Percentiles rank a stretch among this genome's conserved stretches.
phyloP scores from a whole-genome alignment of 352 stramenopile genomes.

The Phytophthora sojae region DNA sequence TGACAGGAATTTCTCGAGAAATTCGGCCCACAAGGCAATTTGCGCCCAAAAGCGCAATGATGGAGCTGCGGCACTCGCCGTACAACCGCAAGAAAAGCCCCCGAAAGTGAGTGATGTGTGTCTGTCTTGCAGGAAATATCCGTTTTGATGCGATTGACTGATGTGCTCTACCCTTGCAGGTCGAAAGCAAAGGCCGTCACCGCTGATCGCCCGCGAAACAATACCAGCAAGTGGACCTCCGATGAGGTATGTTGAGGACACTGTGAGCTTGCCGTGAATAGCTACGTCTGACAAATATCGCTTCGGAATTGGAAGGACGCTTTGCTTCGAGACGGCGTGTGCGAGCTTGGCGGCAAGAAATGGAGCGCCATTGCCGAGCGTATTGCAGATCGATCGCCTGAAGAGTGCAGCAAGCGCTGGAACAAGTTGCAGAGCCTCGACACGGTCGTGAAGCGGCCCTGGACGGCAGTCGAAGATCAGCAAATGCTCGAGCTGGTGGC shows the following conservation, averaged over 20 bases:
- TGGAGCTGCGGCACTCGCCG: slow-evolving; percentile 37
- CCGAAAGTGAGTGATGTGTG: slow-evolving; percentile 42
- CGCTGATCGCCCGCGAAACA: background rate
- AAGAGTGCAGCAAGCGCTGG: slow-evolving; percentile 75
- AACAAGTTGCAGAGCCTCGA: slow-evolving; percentile 74
- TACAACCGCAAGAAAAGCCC: slow-evolving; percentile 40
- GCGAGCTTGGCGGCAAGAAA: slow-evolving; percentile 79
- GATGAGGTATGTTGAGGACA: slow-evolving; percentile 45
- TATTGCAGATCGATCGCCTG: slow-evolving; percentile 52
- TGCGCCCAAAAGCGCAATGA: slow-evolving; percentile 19
- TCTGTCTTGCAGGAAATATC: background rate
- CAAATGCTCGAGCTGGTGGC: slow-evolving; percentile 69
- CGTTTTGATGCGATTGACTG: slow-evolving; percentile 4
- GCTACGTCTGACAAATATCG: background rate
- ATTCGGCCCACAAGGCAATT: slow-evolving; percentile 37
- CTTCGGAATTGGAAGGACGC: slow-evolving; percentile 55
- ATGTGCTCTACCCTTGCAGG: slow-evolving; percentile 10
- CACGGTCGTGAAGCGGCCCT: slow-evolving; percentile 70
- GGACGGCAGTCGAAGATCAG: slow-evolving; percentile 68
- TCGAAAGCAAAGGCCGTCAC: slow-evolving; percentile 13
- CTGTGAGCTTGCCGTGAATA: background rate
- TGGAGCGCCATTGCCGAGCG: slow-evolving; percentile 76
- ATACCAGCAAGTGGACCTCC: slow-evolving; percentile 39
- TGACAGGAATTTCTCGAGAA: slow-evolving; percentile 11
- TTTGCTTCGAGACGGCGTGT: slow-evolving; percentile 70